phyloP scores from a whole-genome alignment of 2,329 filamentous ascomycete species.

The Colletotrichum karsti region DNA sequence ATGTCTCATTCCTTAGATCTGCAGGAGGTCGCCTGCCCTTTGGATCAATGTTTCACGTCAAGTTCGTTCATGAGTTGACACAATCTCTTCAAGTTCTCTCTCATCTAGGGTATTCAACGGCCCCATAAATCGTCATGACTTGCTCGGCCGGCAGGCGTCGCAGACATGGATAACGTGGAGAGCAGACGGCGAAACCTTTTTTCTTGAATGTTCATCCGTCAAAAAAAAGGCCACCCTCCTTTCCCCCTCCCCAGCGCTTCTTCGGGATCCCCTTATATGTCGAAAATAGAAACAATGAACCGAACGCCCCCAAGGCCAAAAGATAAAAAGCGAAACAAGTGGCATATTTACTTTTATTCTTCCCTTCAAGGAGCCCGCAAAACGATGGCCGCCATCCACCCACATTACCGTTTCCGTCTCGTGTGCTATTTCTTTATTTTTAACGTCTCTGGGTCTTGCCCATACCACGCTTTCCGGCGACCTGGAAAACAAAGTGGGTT shows the following conservation, averaged over 20 bases:
- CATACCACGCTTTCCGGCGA: slow-evolving; percentile 90
- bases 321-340: slow-evolving; percentile 4
- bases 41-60: too few species aligned
- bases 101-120: slow-evolving; percentile 25
- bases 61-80: too few species aligned
- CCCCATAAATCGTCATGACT: slow-evolving; percentile 3
- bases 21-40: too few species aligned
- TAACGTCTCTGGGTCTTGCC: slow-evolving; percentile 84
- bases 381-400: slow-evolving; percentile 13
- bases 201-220: slow-evolving; percentile 4
- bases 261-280: background rate
- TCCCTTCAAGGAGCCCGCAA: slow-evolving; percentile 7
- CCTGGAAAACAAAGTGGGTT: slow-evolving; percentile 54
- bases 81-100: background rate
- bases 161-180: background rate
- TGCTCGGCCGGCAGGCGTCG: background rate
- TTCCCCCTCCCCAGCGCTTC: background rate
- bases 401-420: slow-evolving; percentile 11
- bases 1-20: too few species aligned
- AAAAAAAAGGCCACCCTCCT: background rate
- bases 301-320: slow-evolving; percentile 21
- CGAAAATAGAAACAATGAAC: slow-evolving; percentile 17
- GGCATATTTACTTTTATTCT: slow-evolving; percentile 27
- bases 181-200: background rate
- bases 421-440: slow-evolving; percentile 43